These are phyloP conservation scores for Annulohypoxylon stygium DNA, from an alignment of 495 filamentous ascomycete genomes.

Conservation along the genomic window DNA sequence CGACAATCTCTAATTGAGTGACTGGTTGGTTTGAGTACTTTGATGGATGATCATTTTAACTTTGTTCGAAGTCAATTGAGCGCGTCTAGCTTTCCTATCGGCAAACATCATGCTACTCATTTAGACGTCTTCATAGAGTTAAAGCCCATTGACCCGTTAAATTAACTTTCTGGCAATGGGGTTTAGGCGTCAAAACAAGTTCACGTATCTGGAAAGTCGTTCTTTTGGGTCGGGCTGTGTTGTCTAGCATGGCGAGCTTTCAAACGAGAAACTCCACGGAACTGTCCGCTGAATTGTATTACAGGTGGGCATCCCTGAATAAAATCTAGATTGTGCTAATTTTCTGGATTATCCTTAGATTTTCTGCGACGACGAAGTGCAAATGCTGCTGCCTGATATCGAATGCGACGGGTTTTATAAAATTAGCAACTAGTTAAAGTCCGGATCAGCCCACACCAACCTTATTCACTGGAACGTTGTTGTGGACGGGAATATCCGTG, in stretches of 20 bases:
- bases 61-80: not conserved
- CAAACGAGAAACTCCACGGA: constrained; percentile 8
- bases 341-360: constrained; percentile 35
- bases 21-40: too few relatives aligned
- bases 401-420: too few relatives aligned
- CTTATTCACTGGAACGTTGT: too few relatives aligned
- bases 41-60: not conserved
- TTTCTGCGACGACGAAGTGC: too few relatives aligned
- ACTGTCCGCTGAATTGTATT: constrained; percentile 46
- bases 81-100: not conserved
- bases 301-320: constrained; percentile 44
- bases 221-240: constrained; percentile 42
- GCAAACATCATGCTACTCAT: too few relatives aligned
- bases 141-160: not conserved
- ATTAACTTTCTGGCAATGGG: constrained; percentile 41
- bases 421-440: constrained; percentile 14
- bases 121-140: too few relatives aligned
- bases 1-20: not conserved
- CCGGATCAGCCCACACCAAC: too few relatives aligned
- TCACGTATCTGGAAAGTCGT: constrained; percentile 27
- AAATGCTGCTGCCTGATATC: too few relatives aligned
- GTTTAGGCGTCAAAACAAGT: constrained; percentile 17
- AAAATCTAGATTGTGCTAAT: constrained; percentile 23
- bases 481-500: constrained; percentile 35
- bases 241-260: constrained; percentile 42